A percentile compares a stretch with the other conserved stretches of the same genome.
phyloP scores from a whole-genome alignment of 2,329 filamentous ascomycete species.

The Microcyclospora pomicola region DNA sequence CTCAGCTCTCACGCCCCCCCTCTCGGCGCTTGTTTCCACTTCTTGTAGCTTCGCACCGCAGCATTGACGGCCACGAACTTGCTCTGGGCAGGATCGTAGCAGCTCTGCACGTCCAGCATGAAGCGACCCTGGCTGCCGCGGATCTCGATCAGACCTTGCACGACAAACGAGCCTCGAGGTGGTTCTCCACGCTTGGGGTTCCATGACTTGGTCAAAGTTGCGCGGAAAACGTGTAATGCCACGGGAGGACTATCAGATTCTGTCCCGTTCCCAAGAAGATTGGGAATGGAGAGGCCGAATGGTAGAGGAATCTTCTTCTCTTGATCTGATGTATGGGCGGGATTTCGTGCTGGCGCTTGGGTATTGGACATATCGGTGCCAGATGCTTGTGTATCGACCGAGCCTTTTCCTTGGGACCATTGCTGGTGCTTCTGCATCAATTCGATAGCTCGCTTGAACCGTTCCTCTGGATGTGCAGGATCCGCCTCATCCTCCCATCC shows the following conservation, averaged over 20 bases:
- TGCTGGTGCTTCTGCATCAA: slow-evolving; percentile 16
- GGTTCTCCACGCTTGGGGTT: slow-evolving; percentile 19
- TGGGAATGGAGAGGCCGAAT: slow-evolving; percentile 10
- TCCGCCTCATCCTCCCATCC: slow-evolving; percentile 22
- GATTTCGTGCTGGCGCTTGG: background rate
- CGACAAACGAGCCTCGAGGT: slow-evolving; percentile 32
- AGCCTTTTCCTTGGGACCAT: slow-evolving; percentile 2
- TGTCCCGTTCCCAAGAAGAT: slow-evolving; percentile 6
- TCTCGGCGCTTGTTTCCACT: slow-evolving; percentile 25
- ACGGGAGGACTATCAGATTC: slow-evolving; percentile 9
- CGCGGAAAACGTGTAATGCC: slow-evolving; percentile 16
- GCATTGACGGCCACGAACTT: slow-evolving; percentile 24
- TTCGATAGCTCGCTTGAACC: slow-evolving; percentile 14
- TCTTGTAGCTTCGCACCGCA: slow-evolving; percentile 18
- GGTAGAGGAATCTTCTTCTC: slow-evolving; percentile 10
- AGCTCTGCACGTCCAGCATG: slow-evolving; percentile 31
- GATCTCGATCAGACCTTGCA: slow-evolving; percentile 34
- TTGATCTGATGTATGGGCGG: slow-evolving; percentile 2
- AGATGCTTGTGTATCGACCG: slow-evolving; percentile 1
- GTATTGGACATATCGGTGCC: background rate
- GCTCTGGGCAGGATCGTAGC: slow-evolving; percentile 31
- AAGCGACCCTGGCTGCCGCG: slow-evolving; percentile 28
- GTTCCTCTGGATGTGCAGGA: slow-evolving; percentile 19
- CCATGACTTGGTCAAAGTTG: slow-evolving; percentile 16
- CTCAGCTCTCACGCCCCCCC: slow-evolving; percentile 22